Evolutionary conservation across 108 stramenopile species (phyloP).

Genomic region (Nitzschia palea): DNA sequence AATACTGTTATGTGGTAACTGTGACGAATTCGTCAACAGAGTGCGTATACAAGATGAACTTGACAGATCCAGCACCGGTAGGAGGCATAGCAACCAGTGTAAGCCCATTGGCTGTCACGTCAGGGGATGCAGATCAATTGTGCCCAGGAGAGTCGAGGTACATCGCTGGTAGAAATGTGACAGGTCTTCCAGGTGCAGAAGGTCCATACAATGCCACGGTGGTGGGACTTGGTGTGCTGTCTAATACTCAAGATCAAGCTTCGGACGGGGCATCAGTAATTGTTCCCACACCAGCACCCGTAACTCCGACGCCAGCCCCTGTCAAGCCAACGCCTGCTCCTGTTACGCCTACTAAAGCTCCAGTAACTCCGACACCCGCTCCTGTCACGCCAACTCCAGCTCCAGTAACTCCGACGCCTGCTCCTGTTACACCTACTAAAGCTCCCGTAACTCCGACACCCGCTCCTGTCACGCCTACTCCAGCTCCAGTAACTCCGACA

Average conservation of each 20-base stretch:
- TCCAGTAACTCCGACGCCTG: neutral
- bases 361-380: neutral
- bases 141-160: too few relatives aligned
- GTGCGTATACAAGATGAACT: neutral
- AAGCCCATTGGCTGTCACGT: too few relatives aligned
- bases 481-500: neutral
- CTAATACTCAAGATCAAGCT: too few relatives aligned
- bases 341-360: neutral
- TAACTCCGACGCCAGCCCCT: neutral
- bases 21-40: neutral
- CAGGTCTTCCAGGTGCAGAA: too few relatives aligned
- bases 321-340: neutral
- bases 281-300: too few relatives aligned
- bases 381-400: neutral
- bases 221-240: too few relatives aligned
- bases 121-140: too few relatives aligned
- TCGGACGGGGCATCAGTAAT: too few relatives aligned
- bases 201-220: too few relatives aligned
- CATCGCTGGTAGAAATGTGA: too few relatives aligned
- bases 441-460: neutral
- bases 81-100: neutral
- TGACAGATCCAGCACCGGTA: neutral
- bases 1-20: neutral
- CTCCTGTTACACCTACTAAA: neutral
- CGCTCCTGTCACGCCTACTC: neutral